A percentile compares a stretch with the other conserved stretches of the same genome.
phyloP scores from a whole-genome alignment of 352 stramenopile species.

The Phytophthora uliginosa region DNA sequence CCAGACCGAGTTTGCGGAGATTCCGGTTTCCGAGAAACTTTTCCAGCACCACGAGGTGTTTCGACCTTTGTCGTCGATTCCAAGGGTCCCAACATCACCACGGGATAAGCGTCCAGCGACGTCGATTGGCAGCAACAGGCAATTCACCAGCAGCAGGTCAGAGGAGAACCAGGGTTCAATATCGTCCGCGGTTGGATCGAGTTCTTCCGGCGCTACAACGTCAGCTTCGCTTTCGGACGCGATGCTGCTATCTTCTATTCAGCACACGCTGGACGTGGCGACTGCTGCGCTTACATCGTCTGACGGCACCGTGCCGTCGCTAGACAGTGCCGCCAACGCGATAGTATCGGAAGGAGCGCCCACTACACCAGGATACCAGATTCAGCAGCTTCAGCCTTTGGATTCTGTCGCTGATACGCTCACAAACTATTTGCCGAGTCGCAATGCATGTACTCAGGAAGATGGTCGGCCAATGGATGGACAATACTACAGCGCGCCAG shows the following conservation, averaged over 20 bases:
- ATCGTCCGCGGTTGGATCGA: not conserved
- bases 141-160: conserved; percentile 10
- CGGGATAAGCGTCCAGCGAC: conserved; percentile 8
- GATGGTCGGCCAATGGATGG: conserved; percentile 17
- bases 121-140: not conserved
- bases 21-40: conserved; percentile 58
- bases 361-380: conserved; percentile 22
- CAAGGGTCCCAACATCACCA: conserved; percentile 17
- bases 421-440: conserved; percentile 46
- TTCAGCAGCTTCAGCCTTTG: conserved; percentile 43
- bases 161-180: conserved; percentile 9
- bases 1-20: conserved; percentile 62
- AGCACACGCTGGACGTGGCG: conserved; percentile 40
- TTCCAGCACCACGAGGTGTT: conserved; percentile 54
- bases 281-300: conserved; percentile 17
- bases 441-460: conserved; percentile 7
- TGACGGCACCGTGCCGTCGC: conserved; percentile 16
- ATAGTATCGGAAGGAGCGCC: conserved; percentile 1
- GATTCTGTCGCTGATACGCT: conserved; percentile 45
- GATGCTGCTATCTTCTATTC: conserved; percentile 64
- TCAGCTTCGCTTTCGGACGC: conserved; percentile 43
- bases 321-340: conserved; percentile 17
- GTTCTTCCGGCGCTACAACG: not conserved
- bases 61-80: conserved; percentile 18
- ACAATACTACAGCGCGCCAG: conserved; percentile 29